A percentile compares a stretch with the other conserved stretches of the same genome.
Conservation (phyloP, 2,329 filamentous ascomycete genomes). For the Cercospora sp. region DNA sequence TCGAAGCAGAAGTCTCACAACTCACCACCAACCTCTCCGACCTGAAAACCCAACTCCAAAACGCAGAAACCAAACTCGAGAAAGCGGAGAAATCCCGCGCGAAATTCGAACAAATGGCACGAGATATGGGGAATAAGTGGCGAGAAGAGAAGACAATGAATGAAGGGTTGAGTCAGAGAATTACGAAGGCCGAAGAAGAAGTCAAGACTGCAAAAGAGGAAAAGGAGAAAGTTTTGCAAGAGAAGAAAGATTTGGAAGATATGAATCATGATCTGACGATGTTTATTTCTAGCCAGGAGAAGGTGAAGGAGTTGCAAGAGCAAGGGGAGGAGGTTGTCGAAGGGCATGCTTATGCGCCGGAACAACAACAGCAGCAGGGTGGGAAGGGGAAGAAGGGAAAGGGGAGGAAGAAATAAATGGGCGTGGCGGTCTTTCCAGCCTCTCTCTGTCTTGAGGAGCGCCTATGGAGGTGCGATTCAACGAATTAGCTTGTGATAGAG, state of each 20-base stretch:
- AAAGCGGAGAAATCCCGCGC: conserved; percentile 67
- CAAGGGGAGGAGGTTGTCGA: conserved; percentile 71
- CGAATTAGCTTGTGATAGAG: no score
- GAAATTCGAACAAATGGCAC: conserved; percentile 73
- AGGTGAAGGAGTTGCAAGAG: conserved; percentile 64
- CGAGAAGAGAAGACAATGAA: conserved; percentile 86
- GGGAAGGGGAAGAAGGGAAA: conserved; percentile 49
- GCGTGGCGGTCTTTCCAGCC: neutral
- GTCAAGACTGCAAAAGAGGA: conserved; percentile 56
- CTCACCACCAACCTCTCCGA: conserved; percentile 58
- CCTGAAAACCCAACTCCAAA: conserved; percentile 58
- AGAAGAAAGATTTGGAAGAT: conserved; percentile 75
- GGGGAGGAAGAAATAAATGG: neutral
- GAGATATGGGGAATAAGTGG: conserved; percentile 71
- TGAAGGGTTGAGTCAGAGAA: conserved; percentile 77
- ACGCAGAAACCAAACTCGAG: conserved; percentile 70
- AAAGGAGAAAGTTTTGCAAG: conserved; percentile 41
- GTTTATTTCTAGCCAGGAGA: conserved; percentile 82
- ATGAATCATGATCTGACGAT: conserved; percentile 85
- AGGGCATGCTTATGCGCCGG: conserved; percentile 48
- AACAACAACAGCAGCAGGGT: conserved; percentile 20
- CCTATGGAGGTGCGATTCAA: neutral
- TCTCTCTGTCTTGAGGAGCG: neutral
- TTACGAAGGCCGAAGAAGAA: conserved; percentile 66
- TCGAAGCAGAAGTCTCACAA: conserved; percentile 51